Base-by-base conservation (phyloP, 2,329 filamentous ascomycete species). In the Aspergillus costaricaensis region DNA sequence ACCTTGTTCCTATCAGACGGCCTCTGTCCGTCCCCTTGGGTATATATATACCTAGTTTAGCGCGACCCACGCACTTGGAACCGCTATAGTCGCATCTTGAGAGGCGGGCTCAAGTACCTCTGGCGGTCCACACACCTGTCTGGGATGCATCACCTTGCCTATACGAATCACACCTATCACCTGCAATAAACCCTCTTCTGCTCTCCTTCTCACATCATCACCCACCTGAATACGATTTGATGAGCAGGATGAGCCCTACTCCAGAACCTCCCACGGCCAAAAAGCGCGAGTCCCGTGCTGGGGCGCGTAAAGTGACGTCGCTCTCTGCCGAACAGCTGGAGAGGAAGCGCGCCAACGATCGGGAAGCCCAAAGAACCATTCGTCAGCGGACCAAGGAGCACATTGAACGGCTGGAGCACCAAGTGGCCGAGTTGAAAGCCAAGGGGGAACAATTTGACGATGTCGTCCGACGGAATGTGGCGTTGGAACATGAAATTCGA, bases 351-450 rank as follows among this genome's bases (percentile, higher is more conserved):
- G 84, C 84, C 62, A 86, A 86, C 70, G 84, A 86, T 70, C 79
- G 84, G 62, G 84, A 86, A 72, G 84, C 84, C 57, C 84, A 86
- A 69, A 79, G 84, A 65, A 84, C 83, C 52, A 86, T 86, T 65
- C 81, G 84, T 30, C 82, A 85, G 68, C 75, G 84, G 62, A 86
- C 83, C 44, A 86, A 84, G 65, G 83, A 85, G 64, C 83, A 85
- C 69, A 86, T 86, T 62, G 83, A 86, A 63, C 76, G 75, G 27
- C 78, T 86, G n/a, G 83, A 86, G 66, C 75, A 78, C 52, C 81
- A 82, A 59, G 80, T 86, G 50, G 79, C 78, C 47, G 83, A 85
- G 49, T 75, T 86, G 51, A 81, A 77, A 52, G 72, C 79, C 10
- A 80, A 79, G 56, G 75, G 79, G 32, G 81, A 85, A 60, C 82